These are phyloP conservation scores for Phytophthora hibernalis DNA, from an alignment of 352 stramenopile species.

Conservation along the genomic window DNA sequence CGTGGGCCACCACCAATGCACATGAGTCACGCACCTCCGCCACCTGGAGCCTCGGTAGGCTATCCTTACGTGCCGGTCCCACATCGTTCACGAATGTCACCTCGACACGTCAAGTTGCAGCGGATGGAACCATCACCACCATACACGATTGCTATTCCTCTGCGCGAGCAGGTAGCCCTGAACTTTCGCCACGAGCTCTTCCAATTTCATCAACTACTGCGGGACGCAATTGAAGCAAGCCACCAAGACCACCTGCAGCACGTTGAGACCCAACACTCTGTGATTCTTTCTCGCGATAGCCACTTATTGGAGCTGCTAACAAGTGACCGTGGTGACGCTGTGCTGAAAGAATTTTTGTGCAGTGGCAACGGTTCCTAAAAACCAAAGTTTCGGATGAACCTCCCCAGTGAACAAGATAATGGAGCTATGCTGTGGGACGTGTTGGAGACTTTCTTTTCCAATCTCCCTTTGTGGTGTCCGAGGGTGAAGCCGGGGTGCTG, in stretches of 20 bases:
- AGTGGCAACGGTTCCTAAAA: constrained; percentile 46
- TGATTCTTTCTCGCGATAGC: constrained; percentile 31
- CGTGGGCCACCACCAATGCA: constrained; percentile 28
- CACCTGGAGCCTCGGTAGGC: constrained; percentile 17
- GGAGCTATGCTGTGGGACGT: constrained; percentile 57
- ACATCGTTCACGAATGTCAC: constrained; percentile 36
- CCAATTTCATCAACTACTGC: constrained; percentile 72
- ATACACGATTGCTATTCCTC: constrained; percentile 27
- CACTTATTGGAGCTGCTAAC: constrained; percentile 64
- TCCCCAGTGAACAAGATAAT: constrained; percentile 23
- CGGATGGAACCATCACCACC: constrained; percentile 33
- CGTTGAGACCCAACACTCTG: constrained; percentile 3
- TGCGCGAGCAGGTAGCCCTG: constrained; percentile 46
- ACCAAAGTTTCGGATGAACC: background rate
- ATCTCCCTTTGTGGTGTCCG: constrained; percentile 60
- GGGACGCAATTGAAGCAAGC: constrained; percentile 41
- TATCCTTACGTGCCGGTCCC: constrained; percentile 19
- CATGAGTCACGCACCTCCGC: constrained; percentile 19
- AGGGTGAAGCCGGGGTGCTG: constrained; percentile 45
- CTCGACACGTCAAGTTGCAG: constrained; percentile 45
- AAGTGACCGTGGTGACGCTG: constrained; percentile 68
- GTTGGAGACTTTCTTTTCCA: constrained; percentile 72
- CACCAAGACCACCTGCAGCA: constrained; percentile 12
- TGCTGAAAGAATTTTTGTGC: constrained; percentile 66
- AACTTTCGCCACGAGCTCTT: constrained; percentile 73